A percentile compares a stretch with the other conserved stretches of the same genome.
Evolutionary conservation across 2,329 filamentous ascomycete genomes (phyloP).

Genomic region (Didymella glomerata): DNA sequence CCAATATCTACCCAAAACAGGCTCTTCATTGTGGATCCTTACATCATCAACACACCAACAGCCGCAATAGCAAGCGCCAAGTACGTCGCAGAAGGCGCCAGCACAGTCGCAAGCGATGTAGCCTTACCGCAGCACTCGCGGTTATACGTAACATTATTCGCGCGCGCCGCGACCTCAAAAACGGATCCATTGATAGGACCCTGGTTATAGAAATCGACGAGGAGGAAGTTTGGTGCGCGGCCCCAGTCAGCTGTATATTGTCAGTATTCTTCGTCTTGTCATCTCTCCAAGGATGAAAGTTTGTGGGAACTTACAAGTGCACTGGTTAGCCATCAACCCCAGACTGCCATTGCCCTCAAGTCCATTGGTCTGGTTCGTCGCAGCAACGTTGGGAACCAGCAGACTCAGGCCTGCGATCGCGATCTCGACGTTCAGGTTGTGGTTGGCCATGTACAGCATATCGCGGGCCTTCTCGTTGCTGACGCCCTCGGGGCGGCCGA

Average conservation of each 20-base stretch:
- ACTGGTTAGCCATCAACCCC: conserved; percentile 45
- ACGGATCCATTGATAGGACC: conserved; percentile 50
- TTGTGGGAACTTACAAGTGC: conserved; percentile 40
- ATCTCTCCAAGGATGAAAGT: neutral
- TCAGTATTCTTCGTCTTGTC: conserved; percentile 11
- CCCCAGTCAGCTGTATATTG: conserved; percentile 40
- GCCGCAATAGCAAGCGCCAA: conserved; percentile 31
- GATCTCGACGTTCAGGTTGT: conserved; percentile 86
- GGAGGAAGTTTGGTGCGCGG: conserved; percentile 53
- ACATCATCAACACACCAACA: conserved; percentile 31
- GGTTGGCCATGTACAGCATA: conserved; percentile 85
- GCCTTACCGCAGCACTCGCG: conserved; percentile 64
- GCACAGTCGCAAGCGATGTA: conserved; percentile 23
- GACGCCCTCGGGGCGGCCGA: conserved; percentile 78
- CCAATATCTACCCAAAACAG: neutral
- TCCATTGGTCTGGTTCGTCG: conserved; percentile 48
- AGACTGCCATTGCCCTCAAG: conserved; percentile 45
- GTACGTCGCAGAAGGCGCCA: conserved; percentile 27
- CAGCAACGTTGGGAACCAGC: conserved; percentile 49
- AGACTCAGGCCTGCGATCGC: conserved; percentile 38
- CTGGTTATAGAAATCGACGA: conserved; percentile 54
- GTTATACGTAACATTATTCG: conserved; percentile 77
- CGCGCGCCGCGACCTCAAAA: conserved; percentile 53
- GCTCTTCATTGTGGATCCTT: neutral
- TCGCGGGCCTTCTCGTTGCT: conserved; percentile 59